A percentile compares a stretch with the other conserved stretches of the same genome.
Conservation (phyloP, 1,284 basidiomycete species). For the Apiotrichum mycotoxinovorans region DNA sequence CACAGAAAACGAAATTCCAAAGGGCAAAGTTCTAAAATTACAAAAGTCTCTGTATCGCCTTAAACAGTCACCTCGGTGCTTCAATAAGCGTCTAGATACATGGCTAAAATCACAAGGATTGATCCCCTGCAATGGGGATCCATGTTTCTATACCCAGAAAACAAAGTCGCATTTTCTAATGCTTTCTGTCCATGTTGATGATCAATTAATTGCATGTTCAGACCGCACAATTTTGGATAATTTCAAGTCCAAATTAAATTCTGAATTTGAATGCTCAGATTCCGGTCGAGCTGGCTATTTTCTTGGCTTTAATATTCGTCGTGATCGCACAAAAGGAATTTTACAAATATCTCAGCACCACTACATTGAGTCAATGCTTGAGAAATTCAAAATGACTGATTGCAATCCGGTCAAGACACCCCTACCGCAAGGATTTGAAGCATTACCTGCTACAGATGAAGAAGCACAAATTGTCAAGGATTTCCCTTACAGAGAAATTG, state of each 20-base stretch:
- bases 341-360: conserved; percentile 25
- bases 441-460: too few species aligned
- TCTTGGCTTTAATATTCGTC: conserved; percentile 22
- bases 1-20: conserved; percentile 11
- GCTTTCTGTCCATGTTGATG: conserved; percentile 28
- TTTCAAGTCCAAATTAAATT: conserved; percentile 22
- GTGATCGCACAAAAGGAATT: conserved; percentile 8
- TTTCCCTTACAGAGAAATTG: background rate
- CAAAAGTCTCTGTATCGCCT: conserved; percentile 30
- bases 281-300: conserved; percentile 24
- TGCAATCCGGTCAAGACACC: too few species aligned
- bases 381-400: too few species aligned
- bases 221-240: conserved; percentile 8
- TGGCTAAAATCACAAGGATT: background rate
- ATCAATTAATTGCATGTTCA: conserved; percentile 29
- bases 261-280: conserved; percentile 23
- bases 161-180: background rate
- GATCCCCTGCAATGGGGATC: background rate
- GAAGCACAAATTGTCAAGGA: too few species aligned
- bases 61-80: conserved; percentile 27
- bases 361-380: conserved; percentile 11
- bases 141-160: background rate
- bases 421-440: too few species aligned
- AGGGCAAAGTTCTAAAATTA: conserved; percentile 13
- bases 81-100: conserved; percentile 17